Evolutionary conservation across 2,329 filamentous ascomycete genomes (phyloP), one percentile per base, ranked within the genome.

Genomic region (Sarocladium brachiariae): DNA sequence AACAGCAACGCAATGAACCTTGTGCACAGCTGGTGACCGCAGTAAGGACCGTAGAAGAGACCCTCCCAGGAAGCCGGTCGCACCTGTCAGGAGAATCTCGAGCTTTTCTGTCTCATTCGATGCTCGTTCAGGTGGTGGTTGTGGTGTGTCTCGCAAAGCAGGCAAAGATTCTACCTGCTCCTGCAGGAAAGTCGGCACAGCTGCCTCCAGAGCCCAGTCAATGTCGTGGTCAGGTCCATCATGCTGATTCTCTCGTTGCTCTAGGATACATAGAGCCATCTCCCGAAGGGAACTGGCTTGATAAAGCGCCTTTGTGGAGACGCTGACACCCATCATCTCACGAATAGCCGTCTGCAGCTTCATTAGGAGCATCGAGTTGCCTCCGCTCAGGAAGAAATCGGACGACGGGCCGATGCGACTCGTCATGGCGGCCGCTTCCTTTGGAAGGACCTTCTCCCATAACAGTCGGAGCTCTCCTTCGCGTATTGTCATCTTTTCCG

Each of bases 161-260:
- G 13, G 27, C 27, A 30, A 30, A 7, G 27, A 30, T 7, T 30
- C 16, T 7, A 37, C 13, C 16, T 37, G 34, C 14, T 37, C 13
- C 7, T 19, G 7, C 18, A 37, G 34, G 16, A 55, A 14, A 19
- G 47, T 6, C 47, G 54, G 23, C 39, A 51, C 8, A 49, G 43
- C 25, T 9, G 65, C 71, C 54, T 74, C 70, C 5, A 46, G n/a
- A 1, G 65, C 61, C 71, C 72, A 74, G 52, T 70, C 60, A 33
- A 71, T 66, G 43, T 47, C 54, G 33, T 50, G 19, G 38, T 51
- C 21, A 5, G 7, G 6, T 4, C 49, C 19, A 16, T 49, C 49
- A 2, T 14, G 37, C 31, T 51, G 19, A 5, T 8, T 6, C 34
- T 37, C 30, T 34, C 31, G 48, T 30, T 51, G 50, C 41, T 53